These are phyloP conservation scores for Cladophialophora yegresii DNA, from an alignment of 2,329 filamentous ascomycete genomes.

Conservation along the genomic window DNA sequence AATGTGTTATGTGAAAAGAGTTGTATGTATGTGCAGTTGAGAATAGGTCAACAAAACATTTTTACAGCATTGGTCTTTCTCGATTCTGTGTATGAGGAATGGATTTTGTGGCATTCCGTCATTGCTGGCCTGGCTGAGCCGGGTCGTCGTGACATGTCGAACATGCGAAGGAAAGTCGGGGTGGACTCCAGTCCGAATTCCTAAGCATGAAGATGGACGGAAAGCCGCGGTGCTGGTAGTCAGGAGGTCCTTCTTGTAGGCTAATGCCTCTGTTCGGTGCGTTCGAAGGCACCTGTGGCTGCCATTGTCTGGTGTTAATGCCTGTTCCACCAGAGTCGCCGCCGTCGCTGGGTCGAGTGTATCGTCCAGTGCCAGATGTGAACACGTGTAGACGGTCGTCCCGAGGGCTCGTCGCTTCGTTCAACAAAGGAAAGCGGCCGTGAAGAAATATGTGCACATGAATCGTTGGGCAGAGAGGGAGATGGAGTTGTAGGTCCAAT, in stretches of 20 bases:
- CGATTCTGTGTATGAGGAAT: no score
- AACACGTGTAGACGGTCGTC: background rate
- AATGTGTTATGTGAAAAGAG: background rate
- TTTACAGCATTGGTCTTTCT: background rate
- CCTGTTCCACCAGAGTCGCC: conserved; percentile 9
- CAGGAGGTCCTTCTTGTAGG: background rate
- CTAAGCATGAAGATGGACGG: background rate
- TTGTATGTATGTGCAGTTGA: background rate
- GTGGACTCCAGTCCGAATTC: background rate
- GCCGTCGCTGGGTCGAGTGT: background rate
- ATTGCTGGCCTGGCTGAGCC: background rate
- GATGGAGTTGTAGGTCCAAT: background rate
- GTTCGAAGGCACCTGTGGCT: background rate
- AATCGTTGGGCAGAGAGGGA: background rate
- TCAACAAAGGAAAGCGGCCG: conserved; percentile 13
- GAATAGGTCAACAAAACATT: background rate
- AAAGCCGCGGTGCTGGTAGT: background rate
- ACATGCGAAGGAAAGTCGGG: background rate
- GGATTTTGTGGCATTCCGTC: background rate
- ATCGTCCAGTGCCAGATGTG: conserved; percentile 15
- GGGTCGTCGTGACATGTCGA: background rate
- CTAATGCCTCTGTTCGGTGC: background rate
- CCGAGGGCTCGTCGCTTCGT: conserved; percentile 11
- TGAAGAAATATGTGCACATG: conserved; percentile 1
- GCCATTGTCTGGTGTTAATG: background rate